phyloP scores from a whole-genome alignment of 2,329 filamentous ascomycete species.

The Phialophora expanda region DNA sequence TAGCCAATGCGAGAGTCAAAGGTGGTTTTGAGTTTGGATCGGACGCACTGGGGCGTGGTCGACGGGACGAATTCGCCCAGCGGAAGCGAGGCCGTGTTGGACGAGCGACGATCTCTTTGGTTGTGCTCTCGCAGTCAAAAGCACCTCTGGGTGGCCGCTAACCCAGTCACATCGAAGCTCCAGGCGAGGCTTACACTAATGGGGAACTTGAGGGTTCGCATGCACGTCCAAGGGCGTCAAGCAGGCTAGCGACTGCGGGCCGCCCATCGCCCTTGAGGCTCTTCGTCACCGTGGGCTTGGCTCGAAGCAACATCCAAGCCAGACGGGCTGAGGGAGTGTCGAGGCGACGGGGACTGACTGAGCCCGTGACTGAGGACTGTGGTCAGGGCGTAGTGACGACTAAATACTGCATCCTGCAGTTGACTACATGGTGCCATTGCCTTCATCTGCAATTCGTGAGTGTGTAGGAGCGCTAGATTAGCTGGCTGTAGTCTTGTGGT shows the following conservation, averaged over 20 bases:
- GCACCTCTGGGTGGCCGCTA: background rate
- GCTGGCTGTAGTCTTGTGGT: conserved; percentile 5
- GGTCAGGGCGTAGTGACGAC: background rate
- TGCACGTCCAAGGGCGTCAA: conserved; percentile 4
- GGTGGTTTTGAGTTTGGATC: background rate
- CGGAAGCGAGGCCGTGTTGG: background rate
- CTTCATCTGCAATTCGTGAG: background rate
- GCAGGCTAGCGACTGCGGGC: conserved; percentile 3
- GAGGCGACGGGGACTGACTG: background rate
- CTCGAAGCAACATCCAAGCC: background rate
- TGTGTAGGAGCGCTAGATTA: conserved; percentile 1
- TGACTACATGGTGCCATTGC: background rate
- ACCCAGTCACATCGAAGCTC: background rate
- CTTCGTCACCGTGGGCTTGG: conserved; percentile 1
- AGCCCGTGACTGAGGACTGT: background rate
- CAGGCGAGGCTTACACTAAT: conserved; percentile 1
- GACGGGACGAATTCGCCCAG: background rate
- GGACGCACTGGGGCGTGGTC: conserved; percentile 3
- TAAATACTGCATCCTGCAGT: background rate
- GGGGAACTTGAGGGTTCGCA: background rate
- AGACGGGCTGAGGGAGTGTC: background rate
- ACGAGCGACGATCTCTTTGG: conserved; percentile 4
- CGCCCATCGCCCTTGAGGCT: background rate
- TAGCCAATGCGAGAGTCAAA: conserved; percentile 2
- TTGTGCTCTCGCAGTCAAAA: background rate